Conservation (phyloP, 768 basidiomycete species). For the Boletus speciosus region DNA sequence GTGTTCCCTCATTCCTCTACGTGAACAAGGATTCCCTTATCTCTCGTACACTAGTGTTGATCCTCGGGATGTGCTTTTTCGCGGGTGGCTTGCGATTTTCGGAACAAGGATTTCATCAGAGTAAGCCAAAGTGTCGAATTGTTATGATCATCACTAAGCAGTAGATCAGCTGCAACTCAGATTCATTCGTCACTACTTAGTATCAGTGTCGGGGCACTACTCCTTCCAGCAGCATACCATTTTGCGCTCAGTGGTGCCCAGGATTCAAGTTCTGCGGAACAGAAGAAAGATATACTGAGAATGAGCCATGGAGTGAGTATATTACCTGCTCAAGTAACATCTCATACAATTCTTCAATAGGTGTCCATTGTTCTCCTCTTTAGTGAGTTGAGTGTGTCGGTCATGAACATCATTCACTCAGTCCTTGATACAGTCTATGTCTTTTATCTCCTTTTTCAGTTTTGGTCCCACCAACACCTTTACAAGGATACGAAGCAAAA, state of each 20-base stretch:
- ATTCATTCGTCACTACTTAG: slow-evolving; percentile 73
- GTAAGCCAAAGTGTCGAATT: slow-evolving; percentile 39
- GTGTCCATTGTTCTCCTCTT: slow-evolving; percentile 52
- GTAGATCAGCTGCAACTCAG: slow-evolving; percentile 51
- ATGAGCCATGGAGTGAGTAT: slow-evolving; percentile 51
- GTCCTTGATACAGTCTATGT: slow-evolving; percentile 41
- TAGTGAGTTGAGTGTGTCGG: slow-evolving; percentile 34
- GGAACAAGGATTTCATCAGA: slow-evolving; percentile 74
- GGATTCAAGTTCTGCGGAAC: slow-evolving; percentile 24
- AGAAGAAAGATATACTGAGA: slow-evolving; percentile 41
- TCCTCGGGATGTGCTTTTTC: slow-evolving; percentile 90
- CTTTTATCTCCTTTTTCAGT: slow-evolving; percentile 51
- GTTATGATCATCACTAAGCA: slow-evolving; percentile 1
- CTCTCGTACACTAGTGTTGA: slow-evolving; percentile 48
- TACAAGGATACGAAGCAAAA: slow-evolving; percentile 48
- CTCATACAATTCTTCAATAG: slow-evolving; percentile 22
- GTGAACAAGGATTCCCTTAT: slow-evolving; percentile 4
- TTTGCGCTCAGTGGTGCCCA: slow-evolving; percentile 39
- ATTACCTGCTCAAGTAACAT: background rate
- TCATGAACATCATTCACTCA: background rate
- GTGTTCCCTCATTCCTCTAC: slow-evolving; percentile 20
- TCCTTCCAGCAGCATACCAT: slow-evolving; percentile 80
- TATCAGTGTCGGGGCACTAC: slow-evolving; percentile 74
- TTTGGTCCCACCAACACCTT: slow-evolving; percentile 53
- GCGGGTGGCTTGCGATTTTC: slow-evolving; percentile 76